phyloP scores from a whole-genome alignment of 805 yeast genomes.

The Wickerhamiella qilinensis region DNA sequence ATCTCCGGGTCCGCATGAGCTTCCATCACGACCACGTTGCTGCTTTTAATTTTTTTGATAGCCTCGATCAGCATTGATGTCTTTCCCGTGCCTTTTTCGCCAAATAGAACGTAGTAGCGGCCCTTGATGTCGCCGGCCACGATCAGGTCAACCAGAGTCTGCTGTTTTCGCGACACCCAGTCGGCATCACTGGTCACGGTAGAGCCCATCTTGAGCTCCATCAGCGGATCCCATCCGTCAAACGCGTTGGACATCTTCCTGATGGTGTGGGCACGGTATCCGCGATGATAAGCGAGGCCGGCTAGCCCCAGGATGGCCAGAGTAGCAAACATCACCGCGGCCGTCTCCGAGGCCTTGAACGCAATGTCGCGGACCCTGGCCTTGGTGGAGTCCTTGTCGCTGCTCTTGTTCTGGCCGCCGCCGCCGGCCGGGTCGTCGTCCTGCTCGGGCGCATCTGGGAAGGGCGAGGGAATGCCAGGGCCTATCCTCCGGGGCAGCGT shows the following conservation, averaged over 20 bases:
- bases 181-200: conserved; percentile 18
- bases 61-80: conserved; percentile 60
- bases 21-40: conserved; percentile 53
- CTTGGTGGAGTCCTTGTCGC: neutral
- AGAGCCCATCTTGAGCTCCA: conserved; percentile 38
- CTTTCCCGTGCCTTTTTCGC: conserved; percentile 81
- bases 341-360: conserved; percentile 33
- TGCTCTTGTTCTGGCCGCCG: neutral
- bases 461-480: neutral
- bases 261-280: conserved; percentile 42
- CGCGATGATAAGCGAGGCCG: conserved; percentile 52
- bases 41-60: conserved; percentile 45
- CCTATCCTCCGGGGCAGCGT: neutral
- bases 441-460: neutral
- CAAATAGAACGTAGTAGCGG: conserved; percentile 53
- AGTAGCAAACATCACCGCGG: conserved; percentile 55
- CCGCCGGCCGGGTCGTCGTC: neutral
- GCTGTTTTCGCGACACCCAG: conserved; percentile 65
- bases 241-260: conserved; percentile 52
- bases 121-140: conserved; percentile 50
- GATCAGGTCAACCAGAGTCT: conserved; percentile 44
- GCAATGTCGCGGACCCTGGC: conserved; percentile 6
- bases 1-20: conserved; percentile 81
- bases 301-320: conserved; percentile 52
- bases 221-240: conserved; percentile 48